phyloP scores from a whole-genome alignment of 2,329 filamentous ascomycete species.

The Metarhizium brunneum region DNA sequence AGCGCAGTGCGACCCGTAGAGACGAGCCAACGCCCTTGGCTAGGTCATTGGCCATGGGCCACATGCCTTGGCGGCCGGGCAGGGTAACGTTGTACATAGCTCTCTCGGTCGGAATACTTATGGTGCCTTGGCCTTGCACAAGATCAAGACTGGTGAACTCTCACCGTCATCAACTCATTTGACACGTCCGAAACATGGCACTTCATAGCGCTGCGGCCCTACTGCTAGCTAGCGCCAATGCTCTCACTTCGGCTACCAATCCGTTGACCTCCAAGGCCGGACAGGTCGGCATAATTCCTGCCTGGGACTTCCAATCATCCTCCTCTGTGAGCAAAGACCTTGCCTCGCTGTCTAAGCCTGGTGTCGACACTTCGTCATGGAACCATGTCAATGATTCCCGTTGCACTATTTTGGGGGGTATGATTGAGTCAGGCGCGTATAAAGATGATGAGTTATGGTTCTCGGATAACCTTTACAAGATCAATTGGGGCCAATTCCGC shows the following conservation, averaged over 20 bases:
- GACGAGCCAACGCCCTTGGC: neutral
- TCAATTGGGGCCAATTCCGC: slow-evolving; percentile 38
- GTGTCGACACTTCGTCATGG: slow-evolving; percentile 41
- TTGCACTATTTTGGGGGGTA: slow-evolving; percentile 47
- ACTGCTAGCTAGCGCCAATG: slow-evolving; percentile 5
- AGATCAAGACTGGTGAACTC: no score
- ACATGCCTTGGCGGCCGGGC: neutral
- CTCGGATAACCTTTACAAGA: slow-evolving; percentile 34
- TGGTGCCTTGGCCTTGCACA: neutral
- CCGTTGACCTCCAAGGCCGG: slow-evolving; percentile 16
- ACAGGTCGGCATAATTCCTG: slow-evolving; percentile 24
- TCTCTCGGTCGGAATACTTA: neutral
- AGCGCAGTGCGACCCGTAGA: neutral
- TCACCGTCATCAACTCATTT: neutral
- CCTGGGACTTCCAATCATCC: slow-evolving; percentile 41
- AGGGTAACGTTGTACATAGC: neutral
- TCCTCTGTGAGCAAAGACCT: slow-evolving; percentile 26
- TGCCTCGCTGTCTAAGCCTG: slow-evolving; percentile 28
- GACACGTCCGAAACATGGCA: neutral
- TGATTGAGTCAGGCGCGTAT: slow-evolving; percentile 43
- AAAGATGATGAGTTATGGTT: slow-evolving; percentile 45
- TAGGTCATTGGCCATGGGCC: no score
- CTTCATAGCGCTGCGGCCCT: neutral
- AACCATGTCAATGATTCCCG: slow-evolving; percentile 34
- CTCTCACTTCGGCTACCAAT: neutral